Conservation (phyloP, 352 stramenopile genomes). For the Globisporangium heterothallicum region DNA sequence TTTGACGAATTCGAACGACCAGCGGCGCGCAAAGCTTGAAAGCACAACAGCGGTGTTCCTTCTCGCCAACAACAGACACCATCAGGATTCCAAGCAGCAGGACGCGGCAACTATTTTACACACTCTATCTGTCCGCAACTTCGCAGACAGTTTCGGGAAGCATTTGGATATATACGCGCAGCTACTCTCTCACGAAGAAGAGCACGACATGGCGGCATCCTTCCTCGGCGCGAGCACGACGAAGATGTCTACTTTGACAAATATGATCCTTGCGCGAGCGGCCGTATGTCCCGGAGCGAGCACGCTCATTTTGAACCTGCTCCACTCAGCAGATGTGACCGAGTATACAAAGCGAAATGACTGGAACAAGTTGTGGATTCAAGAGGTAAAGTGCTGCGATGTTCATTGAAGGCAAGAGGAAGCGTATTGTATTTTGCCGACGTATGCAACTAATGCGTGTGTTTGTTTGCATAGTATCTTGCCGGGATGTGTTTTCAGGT, state of each 20-base stretch:
- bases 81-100: conserved; percentile 26
- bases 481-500: conserved; percentile 64
- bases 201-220: conserved; percentile 40
- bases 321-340: conserved; percentile 36
- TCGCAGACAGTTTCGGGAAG: conserved; percentile 38
- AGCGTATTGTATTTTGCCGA: neutral
- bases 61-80: conserved; percentile 35
- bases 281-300: conserved; percentile 51
- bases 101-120: conserved; percentile 53
- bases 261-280: conserved; percentile 49
- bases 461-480: conserved; percentile 36
- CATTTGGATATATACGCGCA: conserved; percentile 55
- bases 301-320: conserved; percentile 62
- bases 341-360: conserved; percentile 33
- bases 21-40: conserved; percentile 37
- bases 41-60: conserved; percentile 59
- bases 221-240: conserved; percentile 42
- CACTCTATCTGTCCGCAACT: conserved; percentile 53
- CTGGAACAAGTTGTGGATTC: conserved; percentile 43
- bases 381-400: conserved; percentile 35
- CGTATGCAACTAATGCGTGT: neutral
- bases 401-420: neutral
- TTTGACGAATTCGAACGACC: conserved; percentile 39
- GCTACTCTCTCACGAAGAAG: conserved; percentile 35
- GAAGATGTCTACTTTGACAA: conserved; percentile 37